A percentile compares a stretch with the other conserved stretches of the same genome.
These are phyloP conservation scores for Macrocybe sp. DNA, from an alignment of 1,284 basidiomycete genomes.

Conservation along the genomic window DNA sequence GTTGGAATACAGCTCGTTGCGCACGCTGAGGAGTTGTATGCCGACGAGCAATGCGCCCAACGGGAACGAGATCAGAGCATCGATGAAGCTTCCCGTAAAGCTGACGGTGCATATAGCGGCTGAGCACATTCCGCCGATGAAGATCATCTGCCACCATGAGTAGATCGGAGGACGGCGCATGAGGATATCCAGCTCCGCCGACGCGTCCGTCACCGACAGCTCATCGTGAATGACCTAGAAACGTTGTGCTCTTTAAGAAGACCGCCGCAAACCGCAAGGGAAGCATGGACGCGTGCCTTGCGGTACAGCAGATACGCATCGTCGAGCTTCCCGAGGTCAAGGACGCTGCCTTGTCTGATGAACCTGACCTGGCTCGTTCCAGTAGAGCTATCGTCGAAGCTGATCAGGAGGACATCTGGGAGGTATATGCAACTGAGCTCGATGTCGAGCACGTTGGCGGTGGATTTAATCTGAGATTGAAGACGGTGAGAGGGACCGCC, in stretches of 20 bases:
- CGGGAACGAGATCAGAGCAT: slow-evolving; percentile 71
- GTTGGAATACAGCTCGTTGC: slow-evolving; percentile 83
- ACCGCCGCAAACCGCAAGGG: background rate
- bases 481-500: slow-evolving; percentile 88
- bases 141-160: slow-evolving; percentile 57
- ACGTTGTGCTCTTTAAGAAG: background rate
- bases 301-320: slow-evolving; percentile 79
- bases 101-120: slow-evolving; percentile 72
- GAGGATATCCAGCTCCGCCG: slow-evolving; percentile 65
- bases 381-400: slow-evolving; percentile 78
- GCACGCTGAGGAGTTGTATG: slow-evolving; percentile 71
- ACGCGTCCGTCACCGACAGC: slow-evolving; percentile 78
- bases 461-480: slow-evolving; percentile 83
- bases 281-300: slow-evolving; percentile 46
- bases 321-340: slow-evolving; percentile 77
- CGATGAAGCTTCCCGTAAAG: slow-evolving; percentile 78
- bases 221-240: slow-evolving; percentile 80
- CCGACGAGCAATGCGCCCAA: slow-evolving; percentile 77
- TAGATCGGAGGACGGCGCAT: slow-evolving; percentile 71
- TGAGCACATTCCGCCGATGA: slow-evolving; percentile 82
- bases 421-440: slow-evolving; percentile 84
- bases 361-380: slow-evolving; percentile 87
- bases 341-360: slow-evolving; percentile 69
- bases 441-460: slow-evolving; percentile 82
- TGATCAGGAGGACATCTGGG: slow-evolving; percentile 79